Evolutionary conservation across 2,329 filamentous ascomycete species (phyloP), one percentile per base, ranked within the genome.

Genomic region (Fusarium globosum): DNA sequence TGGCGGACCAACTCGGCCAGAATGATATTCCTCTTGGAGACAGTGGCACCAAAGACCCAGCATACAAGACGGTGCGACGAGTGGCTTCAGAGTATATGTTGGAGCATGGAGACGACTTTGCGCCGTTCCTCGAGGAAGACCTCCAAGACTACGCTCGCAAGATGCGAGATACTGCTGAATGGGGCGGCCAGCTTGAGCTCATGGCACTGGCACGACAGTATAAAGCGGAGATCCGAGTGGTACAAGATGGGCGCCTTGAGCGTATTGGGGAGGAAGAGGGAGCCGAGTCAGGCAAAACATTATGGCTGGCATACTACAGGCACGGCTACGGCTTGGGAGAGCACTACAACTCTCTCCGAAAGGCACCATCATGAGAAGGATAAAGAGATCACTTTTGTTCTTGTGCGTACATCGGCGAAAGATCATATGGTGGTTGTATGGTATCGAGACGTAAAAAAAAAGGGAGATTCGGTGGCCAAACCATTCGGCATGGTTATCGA

Each of bases 251-350:
- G 9, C 85, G 91, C 63, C 91, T 93, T 65, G 94, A 97, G 81
- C 92, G 89, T 75, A 94, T 98, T 71, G 86, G 83, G 21, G 80
- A 82, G 35, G 83, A 82, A 8, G 82, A 85, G 58, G 85, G 83
- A 28, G 80, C 82, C 60, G 85, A 84, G 74, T 88, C 88, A 76
- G 89, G 89, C 74, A 88, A 80, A 77, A 79, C 77, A 42, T 42
- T 97, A 57, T 98, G 96, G 96, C 82, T 99, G 82, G 96, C 95
- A 41, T 99, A 98, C 82, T 98, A 98, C 83, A 89, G 93, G 77
- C 95, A 98, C 84, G 94, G 94, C 55, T 98, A 97, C 82, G 96
- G 96, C 3, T 85, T 99, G 56, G 96, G 96, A 18, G 96, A 98
- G 85, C 96, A 99, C 84, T 99, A 99, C 83, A 99, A 99, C 81